A percentile compares a stretch with the other conserved stretches of the same genome.
Conservation (phyloP, 148 eudicot genomes). For the Chenopodium berlandieri region DNA sequence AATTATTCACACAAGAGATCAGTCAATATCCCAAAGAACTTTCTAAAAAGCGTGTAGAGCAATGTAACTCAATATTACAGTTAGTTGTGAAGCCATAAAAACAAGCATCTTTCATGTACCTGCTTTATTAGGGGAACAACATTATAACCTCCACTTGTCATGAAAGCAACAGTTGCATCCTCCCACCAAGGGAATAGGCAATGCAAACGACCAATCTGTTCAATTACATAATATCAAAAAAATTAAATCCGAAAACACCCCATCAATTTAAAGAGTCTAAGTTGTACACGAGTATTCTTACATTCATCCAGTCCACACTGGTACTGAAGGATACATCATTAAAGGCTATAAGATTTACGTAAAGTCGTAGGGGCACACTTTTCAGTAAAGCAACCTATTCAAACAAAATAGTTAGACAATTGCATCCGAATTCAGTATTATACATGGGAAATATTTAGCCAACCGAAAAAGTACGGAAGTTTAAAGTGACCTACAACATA, state of each 20-base stretch:
- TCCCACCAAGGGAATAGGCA: slow-evolving; percentile 92
- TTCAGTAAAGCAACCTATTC: slow-evolving; percentile 71
- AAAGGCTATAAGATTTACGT: slow-evolving; percentile 63
- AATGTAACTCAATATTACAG: neutral
- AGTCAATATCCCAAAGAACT: neutral
- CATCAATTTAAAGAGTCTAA: neutral
- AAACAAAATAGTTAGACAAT: slow-evolving; percentile 21
- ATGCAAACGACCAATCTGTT: slow-evolving; percentile 88
- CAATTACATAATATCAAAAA: slow-evolving; percentile 11
- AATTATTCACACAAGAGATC: neutral
- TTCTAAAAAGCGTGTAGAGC: neutral
- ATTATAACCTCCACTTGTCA: slow-evolving; percentile 84
- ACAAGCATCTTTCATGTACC: slow-evolving; percentile 30
- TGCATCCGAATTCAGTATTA: neutral
- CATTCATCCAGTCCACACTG: slow-evolving; percentile 76
- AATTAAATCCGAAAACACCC: neutral
- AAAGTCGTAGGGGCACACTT: slow-evolving; percentile 71
- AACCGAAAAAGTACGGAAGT: neutral
- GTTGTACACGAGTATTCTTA: slow-evolving; percentile 21
- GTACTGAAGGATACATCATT: slow-evolving; percentile 55
- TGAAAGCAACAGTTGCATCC: slow-evolving; percentile 81
- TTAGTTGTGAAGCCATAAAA: neutral
- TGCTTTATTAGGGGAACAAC: slow-evolving; percentile 54
- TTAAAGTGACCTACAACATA: neutral
- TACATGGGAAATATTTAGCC: neutral